These are phyloP conservation scores for Mediolabrus comicus DNA, from an alignment of 108 stramenopile species.

Conservation along the genomic window DNA sequence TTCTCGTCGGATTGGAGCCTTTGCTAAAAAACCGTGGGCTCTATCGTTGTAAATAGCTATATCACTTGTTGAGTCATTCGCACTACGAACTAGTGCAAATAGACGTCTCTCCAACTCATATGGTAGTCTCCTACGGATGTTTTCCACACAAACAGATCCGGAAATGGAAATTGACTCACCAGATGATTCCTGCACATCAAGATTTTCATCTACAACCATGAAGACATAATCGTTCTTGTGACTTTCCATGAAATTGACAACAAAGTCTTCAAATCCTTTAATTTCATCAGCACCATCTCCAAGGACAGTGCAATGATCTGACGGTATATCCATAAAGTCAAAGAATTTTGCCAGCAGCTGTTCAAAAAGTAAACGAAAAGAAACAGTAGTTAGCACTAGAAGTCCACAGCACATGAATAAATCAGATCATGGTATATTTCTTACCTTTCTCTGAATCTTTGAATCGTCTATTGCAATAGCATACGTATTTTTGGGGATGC, in stretches of 20 bases:
- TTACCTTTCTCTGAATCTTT: conserved; percentile 33
- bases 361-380: no score
- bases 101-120: conserved; percentile 23
- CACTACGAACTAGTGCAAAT: conserved; percentile 43
- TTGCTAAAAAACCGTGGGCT: conserved; percentile 48
- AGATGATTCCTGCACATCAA: conserved; percentile 33
- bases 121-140: conserved; percentile 9
- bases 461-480: conserved; percentile 46
- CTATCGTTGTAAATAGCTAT: conserved; percentile 30
- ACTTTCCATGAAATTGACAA: conserved; percentile 19
- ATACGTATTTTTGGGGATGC: conserved; percentile 11
- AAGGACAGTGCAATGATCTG: conserved; percentile 23
- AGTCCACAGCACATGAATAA: no score
- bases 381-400: no score
- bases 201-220: conserved; percentile 52
- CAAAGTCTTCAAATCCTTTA: conserved; percentile 32
- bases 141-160: conserved; percentile 34
- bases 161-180: conserved; percentile 25
- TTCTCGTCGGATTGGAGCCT: conserved; percentile 31
- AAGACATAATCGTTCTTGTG: conserved; percentile 43
- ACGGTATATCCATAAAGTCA: conserved; percentile 11
- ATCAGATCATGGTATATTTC: no score
- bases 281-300: conserved; percentile 41
- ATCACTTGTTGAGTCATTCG: conserved; percentile 47
- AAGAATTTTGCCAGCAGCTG: conserved; percentile 34